Percentiles rank a stretch among this genome's conserved stretches.
Conservation (phyloP, 495 filamentous ascomycete species). For the Glarea lozoyensis region DNA sequence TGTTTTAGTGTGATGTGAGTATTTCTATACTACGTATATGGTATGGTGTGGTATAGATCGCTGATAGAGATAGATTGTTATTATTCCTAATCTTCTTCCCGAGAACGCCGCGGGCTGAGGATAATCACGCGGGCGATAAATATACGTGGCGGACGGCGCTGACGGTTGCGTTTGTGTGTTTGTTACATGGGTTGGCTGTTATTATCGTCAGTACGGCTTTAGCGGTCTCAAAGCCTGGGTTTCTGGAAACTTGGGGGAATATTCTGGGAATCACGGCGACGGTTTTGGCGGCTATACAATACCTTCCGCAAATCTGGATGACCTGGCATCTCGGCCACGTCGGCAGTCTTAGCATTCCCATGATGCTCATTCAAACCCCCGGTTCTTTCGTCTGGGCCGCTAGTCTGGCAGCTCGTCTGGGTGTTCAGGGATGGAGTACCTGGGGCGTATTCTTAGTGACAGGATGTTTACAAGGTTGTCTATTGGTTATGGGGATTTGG, state of each 20-base stretch:
- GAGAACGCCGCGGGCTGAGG: slow-evolving; percentile 41
- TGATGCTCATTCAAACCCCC: slow-evolving; percentile 98
- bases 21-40: background rate
- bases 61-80: slow-evolving; percentile 48
- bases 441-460: slow-evolving; percentile 88
- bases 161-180: slow-evolving; percentile 55
- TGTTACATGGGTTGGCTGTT: slow-evolving; percentile 60
- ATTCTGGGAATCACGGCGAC: slow-evolving; percentile 70
- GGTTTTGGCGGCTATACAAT: slow-evolving; percentile 78
- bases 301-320: slow-evolving; percentile 88
- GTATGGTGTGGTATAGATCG: background rate
- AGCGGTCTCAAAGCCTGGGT: slow-evolving; percentile 41
- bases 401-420: slow-evolving; percentile 74
- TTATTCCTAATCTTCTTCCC: slow-evolving; percentile 86
- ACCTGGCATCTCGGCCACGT: slow-evolving; percentile 78
- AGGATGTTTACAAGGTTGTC: slow-evolving; percentile 72
- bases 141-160: slow-evolving; percentile 71
- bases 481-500: slow-evolving; percentile 70
- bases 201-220: slow-evolving; percentile 58
- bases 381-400: slow-evolving; percentile 82
- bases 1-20: slow-evolving; percentile 85
- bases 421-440: slow-evolving; percentile 81
- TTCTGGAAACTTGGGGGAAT: slow-evolving; percentile 70
- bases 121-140: slow-evolving; percentile 30
- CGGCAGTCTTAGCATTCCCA: slow-evolving; percentile 84